A percentile compares a stretch with the other conserved stretches of the same genome.
Evolutionary conservation across 768 basidiomycete genomes (phyloP).

Genomic region (Symmetrospora coprosmae): DNA sequence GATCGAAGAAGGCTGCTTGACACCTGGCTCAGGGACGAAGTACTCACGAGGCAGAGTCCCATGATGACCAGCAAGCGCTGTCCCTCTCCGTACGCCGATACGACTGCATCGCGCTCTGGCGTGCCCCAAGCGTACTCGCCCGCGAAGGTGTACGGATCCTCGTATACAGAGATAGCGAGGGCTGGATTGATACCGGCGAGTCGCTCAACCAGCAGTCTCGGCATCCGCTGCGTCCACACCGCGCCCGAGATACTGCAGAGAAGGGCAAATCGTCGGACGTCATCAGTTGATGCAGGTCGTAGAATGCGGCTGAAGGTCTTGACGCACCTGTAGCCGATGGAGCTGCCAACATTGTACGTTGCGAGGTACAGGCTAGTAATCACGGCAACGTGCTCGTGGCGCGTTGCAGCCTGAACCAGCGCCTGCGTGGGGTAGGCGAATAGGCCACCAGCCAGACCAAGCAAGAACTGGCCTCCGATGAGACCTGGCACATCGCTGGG

Average conservation of each 20-base stretch:
- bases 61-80: conserved; percentile 28
- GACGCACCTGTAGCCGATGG: too few relatives aligned
- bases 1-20: too few relatives aligned
- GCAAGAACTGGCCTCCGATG: conserved; percentile 32
- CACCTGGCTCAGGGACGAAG: too few relatives aligned
- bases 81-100: conserved; percentile 21
- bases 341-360: conserved; percentile 23
- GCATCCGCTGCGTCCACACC: conserved; percentile 34
- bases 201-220: neutral
- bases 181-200: conserved; percentile 24
- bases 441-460: conserved; percentile 29
- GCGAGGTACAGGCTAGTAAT: conserved; percentile 30
- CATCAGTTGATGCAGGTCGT: too few relatives aligned
- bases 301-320: too few relatives aligned
- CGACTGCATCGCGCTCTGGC: conserved; percentile 18
- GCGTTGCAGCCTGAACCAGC: conserved; percentile 28
- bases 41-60: conserved; percentile 21
- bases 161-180: conserved; percentile 31
- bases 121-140: conserved; percentile 21
- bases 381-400: conserved; percentile 31
- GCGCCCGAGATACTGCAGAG: conserved; percentile 34
- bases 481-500: conserved; percentile 23
- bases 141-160: conserved; percentile 30
- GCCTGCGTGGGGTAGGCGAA: conserved; percentile 35
- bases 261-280: too few relatives aligned